phyloP scores from a whole-genome alignment of 768 basidiomycete genomes.

The Cystofilobasidium capitatum region DNA sequence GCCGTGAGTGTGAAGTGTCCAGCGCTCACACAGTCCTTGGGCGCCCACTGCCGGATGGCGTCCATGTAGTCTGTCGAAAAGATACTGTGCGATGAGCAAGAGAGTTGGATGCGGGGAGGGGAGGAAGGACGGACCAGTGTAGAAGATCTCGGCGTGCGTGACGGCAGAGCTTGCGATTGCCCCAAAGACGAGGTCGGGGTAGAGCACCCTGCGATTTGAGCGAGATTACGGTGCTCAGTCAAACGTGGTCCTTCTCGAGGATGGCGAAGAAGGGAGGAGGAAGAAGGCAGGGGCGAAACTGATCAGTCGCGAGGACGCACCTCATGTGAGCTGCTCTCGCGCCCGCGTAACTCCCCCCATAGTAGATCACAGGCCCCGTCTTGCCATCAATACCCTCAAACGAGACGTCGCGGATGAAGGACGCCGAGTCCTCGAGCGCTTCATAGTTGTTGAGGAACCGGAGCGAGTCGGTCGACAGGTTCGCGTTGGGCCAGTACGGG shows the following conservation, averaged over 20 bases:
- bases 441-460: constrained; percentile 89
- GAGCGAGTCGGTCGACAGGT: constrained; percentile 72
- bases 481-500: constrained; percentile 47
- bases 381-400: constrained; percentile 15
- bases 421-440: constrained; percentile 78
- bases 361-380: constrained; percentile 45
- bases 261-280: too few relatives aligned
- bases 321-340: constrained; percentile 88
- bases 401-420: constrained; percentile 61
- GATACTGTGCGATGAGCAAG: neutral
- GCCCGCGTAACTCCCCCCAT: constrained; percentile 81
- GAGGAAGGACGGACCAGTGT: constrained; percentile 40
- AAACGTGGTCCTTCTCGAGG: too few relatives aligned
- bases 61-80: constrained; percentile 71
- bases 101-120: too few relatives aligned
- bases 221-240: neutral
- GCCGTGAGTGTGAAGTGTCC: neutral
- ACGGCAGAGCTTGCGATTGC: constrained; percentile 48
- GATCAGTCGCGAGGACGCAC: neutral
- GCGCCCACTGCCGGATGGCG: constrained; percentile 52
- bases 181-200: constrained; percentile 23
- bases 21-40: constrained; percentile 43
- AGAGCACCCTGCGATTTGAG: neutral
- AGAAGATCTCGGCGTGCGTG: constrained; percentile 68
- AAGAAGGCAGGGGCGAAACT: neutral